Evolutionary conservation across 257 asterid species (phyloP).

Genomic region (Linaria vulgaris): DNA sequence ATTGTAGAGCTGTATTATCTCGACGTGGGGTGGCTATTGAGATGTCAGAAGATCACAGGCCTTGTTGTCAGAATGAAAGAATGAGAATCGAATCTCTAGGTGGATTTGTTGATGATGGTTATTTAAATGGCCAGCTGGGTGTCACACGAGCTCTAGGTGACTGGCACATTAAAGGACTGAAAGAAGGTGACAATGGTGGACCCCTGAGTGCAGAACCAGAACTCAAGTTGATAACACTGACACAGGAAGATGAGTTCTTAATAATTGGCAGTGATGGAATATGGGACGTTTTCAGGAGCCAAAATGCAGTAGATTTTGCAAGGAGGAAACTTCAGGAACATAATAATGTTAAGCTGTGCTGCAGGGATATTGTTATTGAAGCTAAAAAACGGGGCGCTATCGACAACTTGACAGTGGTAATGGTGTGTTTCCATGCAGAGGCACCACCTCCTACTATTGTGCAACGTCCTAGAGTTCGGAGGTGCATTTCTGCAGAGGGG

Average conservation of each 20-base stretch:
- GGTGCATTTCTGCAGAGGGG: slow-evolving; percentile 81
- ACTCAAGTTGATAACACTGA: slow-evolving; percentile 58
- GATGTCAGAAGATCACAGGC: slow-evolving; percentile 86
- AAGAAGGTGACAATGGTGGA: slow-evolving; percentile 59
- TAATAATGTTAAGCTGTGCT: slow-evolving; percentile 71
- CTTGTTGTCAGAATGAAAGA: slow-evolving; percentile 61
- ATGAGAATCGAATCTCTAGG: slow-evolving; percentile 74
- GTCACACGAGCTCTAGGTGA: slow-evolving; percentile 89
- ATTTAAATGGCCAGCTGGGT: slow-evolving; percentile 69
- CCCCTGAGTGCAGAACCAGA: slow-evolving; percentile 94
- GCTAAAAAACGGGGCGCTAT: slow-evolving; percentile 75
- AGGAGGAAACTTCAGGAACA: slow-evolving; percentile 79
- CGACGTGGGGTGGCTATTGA: slow-evolving; percentile 72
- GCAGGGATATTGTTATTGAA: slow-evolving; percentile 79
- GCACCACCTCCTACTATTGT: slow-evolving; percentile 54
- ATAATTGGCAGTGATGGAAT: slow-evolving; percentile 82
- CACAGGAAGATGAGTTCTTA: slow-evolving; percentile 85
- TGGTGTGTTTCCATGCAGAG: slow-evolving; percentile 73
- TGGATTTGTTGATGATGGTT: slow-evolving; percentile 70
- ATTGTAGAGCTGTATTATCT: slow-evolving; percentile 84
- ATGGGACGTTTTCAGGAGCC: slow-evolving; percentile 87
- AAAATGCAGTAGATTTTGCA: slow-evolving; percentile 79
- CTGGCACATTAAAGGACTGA: slow-evolving; percentile 92
- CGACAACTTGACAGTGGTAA: slow-evolving; percentile 73
- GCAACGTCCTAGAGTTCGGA: slow-evolving; percentile 58